phyloP scores from a whole-genome alignment of 164 flowering plant genomes.

The Cinnamomum chago region DNA sequence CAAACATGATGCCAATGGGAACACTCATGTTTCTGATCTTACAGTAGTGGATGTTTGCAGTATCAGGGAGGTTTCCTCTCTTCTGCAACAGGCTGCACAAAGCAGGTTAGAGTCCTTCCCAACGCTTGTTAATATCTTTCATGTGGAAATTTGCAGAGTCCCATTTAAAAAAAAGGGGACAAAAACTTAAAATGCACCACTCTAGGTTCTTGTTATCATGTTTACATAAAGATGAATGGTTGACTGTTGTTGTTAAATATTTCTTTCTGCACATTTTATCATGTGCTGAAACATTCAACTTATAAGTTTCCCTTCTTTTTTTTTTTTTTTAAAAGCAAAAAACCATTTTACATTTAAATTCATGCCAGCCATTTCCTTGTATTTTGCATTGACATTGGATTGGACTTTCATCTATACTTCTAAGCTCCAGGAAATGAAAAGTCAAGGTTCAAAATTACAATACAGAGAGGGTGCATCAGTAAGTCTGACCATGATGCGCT shows the following conservation, averaged over 20 bases:
- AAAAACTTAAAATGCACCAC: neutral
- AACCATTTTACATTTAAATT: neutral
- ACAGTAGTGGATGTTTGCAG: slow-evolving; percentile 84
- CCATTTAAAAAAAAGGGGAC: neutral
- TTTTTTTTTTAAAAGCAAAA: no score
- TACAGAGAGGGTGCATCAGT: no score
- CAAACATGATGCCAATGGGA: slow-evolving; percentile 87
- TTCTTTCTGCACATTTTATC: neutral
- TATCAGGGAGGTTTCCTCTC: slow-evolving; percentile 72
- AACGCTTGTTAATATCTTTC: neutral
- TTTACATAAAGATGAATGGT: neutral
- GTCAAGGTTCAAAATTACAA: no score
- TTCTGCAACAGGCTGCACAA: slow-evolving; percentile 80
- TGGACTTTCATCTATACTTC: no score
- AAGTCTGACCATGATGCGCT: no score
- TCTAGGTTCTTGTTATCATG: neutral
- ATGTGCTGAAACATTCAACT: neutral
- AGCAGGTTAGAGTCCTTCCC: slow-evolving; percentile 58
- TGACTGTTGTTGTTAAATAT: neutral
- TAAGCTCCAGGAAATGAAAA: no score
- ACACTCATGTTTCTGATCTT: slow-evolving; percentile 85
- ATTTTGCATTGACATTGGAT: no score
- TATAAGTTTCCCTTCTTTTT: neutral
- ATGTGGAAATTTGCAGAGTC: neutral
- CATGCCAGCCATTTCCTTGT: no score